phyloP scores from a whole-genome alignment of 139 green algal species.

The Mesotaenium endlicherianum region DNA sequence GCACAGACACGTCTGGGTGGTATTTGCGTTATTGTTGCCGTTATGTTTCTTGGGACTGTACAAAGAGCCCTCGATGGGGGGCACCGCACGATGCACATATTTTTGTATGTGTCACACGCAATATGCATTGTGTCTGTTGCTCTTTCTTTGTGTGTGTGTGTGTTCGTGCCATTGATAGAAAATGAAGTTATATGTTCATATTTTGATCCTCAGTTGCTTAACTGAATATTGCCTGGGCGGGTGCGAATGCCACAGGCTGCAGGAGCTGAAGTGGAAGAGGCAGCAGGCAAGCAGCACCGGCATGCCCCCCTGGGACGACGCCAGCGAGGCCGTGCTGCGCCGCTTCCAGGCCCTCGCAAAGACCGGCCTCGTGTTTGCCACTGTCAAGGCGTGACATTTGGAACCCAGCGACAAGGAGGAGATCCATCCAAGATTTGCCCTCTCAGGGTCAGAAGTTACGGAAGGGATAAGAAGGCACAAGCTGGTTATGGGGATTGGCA shows the following conservation, averaged over 20 bases:
- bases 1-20: not conserved
- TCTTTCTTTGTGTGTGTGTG: not conserved
- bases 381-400: not conserved
- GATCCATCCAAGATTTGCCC: no score
- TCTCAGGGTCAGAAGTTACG: no score
- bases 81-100: no score
- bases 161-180: no score
- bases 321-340: not conserved
- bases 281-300: not conserved
- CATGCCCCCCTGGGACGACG: not conserved
- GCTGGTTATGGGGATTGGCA: no score
- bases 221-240: no score
- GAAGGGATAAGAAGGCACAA: no score
- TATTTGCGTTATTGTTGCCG: not conserved
- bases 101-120: no score
- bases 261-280: constrained; percentile 21
- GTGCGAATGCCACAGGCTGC: not conserved
- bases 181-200: no score
- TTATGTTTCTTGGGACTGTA: not conserved
- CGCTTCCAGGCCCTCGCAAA: not conserved
- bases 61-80: not conserved
- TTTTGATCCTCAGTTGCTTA: no score
- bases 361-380: not conserved
- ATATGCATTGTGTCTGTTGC: not conserved
- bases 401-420: no score